These are phyloP conservation scores for Capsicum rhomboideum DNA, from an alignment of 257 asterid species.

Conservation along the genomic window DNA sequence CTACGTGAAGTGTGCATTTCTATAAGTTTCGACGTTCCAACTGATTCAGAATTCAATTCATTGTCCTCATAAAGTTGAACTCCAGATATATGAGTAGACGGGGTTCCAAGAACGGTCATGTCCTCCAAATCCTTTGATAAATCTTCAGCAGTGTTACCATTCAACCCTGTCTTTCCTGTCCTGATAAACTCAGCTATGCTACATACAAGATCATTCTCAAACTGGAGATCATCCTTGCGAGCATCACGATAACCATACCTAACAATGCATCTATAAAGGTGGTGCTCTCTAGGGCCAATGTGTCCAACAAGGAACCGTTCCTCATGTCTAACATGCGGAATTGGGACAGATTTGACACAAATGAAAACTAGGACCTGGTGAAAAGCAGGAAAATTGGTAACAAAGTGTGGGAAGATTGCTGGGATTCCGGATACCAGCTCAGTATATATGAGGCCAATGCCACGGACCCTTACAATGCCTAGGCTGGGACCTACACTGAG, in stretches of 20 bases:
- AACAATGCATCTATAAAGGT: slow-evolving; percentile 82
- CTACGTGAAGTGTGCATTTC: slow-evolving; percentile 29
- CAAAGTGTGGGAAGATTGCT: slow-evolving; percentile 83
- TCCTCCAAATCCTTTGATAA: slow-evolving; percentile 20
- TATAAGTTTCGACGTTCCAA: slow-evolving; percentile 38
- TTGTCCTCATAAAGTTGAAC: slow-evolving; percentile 18
- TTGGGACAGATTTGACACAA: slow-evolving; percentile 71
- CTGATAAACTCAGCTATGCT: slow-evolving; percentile 80
- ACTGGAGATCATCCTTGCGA: slow-evolving; percentile 61
- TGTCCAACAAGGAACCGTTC: slow-evolving; percentile 83
- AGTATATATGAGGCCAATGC: slow-evolving; percentile 1
- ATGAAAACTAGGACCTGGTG: slow-evolving; percentile 85
- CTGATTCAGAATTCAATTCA: neutral
- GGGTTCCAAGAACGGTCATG: slow-evolving; percentile 71
- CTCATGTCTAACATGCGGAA: slow-evolving; percentile 63
- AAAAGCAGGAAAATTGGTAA: slow-evolving; percentile 89
- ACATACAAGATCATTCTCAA: slow-evolving; percentile 70
- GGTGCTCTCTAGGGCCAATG: slow-evolving; percentile 66
- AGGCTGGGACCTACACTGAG: neutral
- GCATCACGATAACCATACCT: slow-evolving; percentile 27
- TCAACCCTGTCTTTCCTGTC: slow-evolving; percentile 20
- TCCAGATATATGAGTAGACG: slow-evolving; percentile 36
- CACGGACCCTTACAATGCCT: neutral
- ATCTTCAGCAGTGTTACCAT: slow-evolving; percentile 7
- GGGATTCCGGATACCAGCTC: slow-evolving; percentile 9